Conservation (phyloP, 2,329 filamentous ascomycete species). For the Monosporascus sp. region DNA sequence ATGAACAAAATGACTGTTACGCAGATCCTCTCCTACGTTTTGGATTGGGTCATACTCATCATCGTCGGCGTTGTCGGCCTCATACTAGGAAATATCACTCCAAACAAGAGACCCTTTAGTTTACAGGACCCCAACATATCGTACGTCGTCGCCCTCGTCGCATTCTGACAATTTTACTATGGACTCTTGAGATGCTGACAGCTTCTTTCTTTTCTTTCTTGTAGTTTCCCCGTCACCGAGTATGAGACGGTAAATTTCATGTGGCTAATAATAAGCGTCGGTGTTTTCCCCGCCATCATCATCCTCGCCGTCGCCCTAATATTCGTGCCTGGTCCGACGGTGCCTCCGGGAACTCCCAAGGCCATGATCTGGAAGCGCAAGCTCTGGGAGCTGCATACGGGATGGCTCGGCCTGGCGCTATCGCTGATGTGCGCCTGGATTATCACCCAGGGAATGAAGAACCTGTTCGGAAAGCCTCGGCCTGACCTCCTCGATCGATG, state of each 20-base stretch:
- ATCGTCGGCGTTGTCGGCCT: conserved; percentile 54
- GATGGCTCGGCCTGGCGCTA: conserved; percentile 75
- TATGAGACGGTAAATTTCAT: conserved; percentile 67
- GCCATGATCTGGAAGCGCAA: conserved; percentile 71
- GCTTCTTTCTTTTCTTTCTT: not conserved
- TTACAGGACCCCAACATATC: conserved; percentile 72
- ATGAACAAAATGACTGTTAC: conserved; percentile 22
- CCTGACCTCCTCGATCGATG: conserved; percentile 82
- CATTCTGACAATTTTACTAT: not conserved
- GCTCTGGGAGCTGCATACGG: conserved; percentile 85
- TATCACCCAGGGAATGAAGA: conserved; percentile 83
- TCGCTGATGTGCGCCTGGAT: conserved; percentile 69
- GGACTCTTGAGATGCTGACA: conserved; percentile 3
- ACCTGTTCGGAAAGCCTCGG: conserved; percentile 62
- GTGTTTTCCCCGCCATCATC: conserved; percentile 60
- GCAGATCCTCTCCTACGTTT: conserved; percentile 60
- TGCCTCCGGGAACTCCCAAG: conserved; percentile 56
- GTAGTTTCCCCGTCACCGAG: conserved; percentile 62
- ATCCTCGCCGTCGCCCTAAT: conserved; percentile 64
- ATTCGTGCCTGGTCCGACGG: conserved; percentile 68
- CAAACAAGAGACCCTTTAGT: conserved; percentile 67
- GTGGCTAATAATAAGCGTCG: conserved; percentile 58
- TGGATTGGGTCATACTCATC: conserved; percentile 69
- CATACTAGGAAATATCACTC: conserved; percentile 52
- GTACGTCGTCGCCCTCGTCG: conserved; percentile 32